Evolutionary conservation across 2,329 filamentous ascomycete genomes (phyloP).

Genomic region (Cercospora brassicicola): DNA sequence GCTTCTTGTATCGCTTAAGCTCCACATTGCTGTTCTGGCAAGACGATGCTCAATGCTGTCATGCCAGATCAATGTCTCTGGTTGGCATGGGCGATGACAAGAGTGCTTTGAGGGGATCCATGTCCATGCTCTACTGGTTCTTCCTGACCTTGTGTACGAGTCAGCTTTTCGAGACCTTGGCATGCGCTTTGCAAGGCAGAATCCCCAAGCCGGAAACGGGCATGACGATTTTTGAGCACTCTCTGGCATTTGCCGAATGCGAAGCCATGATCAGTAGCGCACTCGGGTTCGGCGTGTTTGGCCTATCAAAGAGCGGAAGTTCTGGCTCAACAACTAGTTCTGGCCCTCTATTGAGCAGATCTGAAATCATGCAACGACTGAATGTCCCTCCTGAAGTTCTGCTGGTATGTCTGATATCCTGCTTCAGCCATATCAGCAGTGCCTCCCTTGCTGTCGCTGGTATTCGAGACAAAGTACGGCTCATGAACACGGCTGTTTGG

Average conservation of each 20-base stretch:
- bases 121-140: constrained; percentile 73
- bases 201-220: constrained; percentile 80
- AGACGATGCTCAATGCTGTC: constrained; percentile 72
- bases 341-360: constrained; percentile 33
- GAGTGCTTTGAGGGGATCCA: constrained; percentile 67
- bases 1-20: constrained; percentile 70
- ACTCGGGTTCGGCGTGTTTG: constrained; percentile 71
- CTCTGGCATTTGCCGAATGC: constrained; percentile 90
- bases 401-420: constrained; percentile 81
- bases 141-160: constrained; percentile 69
- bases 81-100: constrained; percentile 49
- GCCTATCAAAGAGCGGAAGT: constrained; percentile 46
- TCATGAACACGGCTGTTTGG: constrained; percentile 86
- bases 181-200: constrained; percentile 82
- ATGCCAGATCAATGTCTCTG: constrained; percentile 70
- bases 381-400: constrained; percentile 90
- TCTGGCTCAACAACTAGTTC: constrained; percentile 28
- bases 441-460: constrained; percentile 79
- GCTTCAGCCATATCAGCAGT: constrained; percentile 83
- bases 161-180: constrained; percentile 85
- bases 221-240: constrained; percentile 96
- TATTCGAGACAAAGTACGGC: constrained; percentile 73
- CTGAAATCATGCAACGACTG: constrained; percentile 68
- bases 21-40: constrained; percentile 72
- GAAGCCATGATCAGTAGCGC: constrained; percentile 83